Conservation (phyloP, 2,329 filamentous ascomycete genomes). For the Periconia sp. region DNA sequence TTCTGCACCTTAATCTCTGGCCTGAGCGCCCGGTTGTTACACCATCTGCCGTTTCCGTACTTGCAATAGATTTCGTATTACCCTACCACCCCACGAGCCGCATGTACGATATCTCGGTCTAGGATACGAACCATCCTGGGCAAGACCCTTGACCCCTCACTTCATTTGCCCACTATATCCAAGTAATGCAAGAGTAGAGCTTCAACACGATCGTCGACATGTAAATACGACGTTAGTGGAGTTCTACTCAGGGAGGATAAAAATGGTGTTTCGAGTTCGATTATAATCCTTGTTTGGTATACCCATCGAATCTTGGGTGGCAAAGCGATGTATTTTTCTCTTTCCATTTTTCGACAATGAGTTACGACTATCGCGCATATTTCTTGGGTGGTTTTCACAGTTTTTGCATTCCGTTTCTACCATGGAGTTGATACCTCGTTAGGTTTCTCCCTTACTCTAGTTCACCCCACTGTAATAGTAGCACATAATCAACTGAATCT, state of each 20-base stretch:
- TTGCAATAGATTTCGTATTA: background rate
- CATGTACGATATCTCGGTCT: constrained; percentile 44
- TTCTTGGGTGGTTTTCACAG: background rate
- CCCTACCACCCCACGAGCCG: constrained; percentile 38
- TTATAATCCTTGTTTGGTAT: background rate
- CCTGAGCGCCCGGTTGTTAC: background rate
- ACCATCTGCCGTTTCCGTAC: constrained; percentile 4
- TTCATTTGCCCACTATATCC: background rate
- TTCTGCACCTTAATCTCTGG: too few relatives aligned
- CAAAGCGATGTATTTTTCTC: background rate
- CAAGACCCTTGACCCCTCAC: background rate
- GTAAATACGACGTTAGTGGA: background rate
- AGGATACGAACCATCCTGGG: constrained; percentile 42
- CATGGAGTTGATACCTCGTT: background rate
- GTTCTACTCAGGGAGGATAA: background rate
- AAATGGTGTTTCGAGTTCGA: background rate
- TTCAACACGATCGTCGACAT: constrained; percentile 1
- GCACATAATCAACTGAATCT: background rate
- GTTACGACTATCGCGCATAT: constrained; percentile 5
- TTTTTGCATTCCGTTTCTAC: constrained; percentile 4
- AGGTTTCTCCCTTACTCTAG: background rate
- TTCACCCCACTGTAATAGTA: constrained; percentile 3
- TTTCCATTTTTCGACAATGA: constrained; percentile 1
- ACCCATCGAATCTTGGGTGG: constrained; percentile 1
- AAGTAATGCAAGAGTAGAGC: background rate